Evolutionary conservation across 164 flowering plant genomes (phyloP).

Genomic region (Magnolia kwangsiensis): DNA sequence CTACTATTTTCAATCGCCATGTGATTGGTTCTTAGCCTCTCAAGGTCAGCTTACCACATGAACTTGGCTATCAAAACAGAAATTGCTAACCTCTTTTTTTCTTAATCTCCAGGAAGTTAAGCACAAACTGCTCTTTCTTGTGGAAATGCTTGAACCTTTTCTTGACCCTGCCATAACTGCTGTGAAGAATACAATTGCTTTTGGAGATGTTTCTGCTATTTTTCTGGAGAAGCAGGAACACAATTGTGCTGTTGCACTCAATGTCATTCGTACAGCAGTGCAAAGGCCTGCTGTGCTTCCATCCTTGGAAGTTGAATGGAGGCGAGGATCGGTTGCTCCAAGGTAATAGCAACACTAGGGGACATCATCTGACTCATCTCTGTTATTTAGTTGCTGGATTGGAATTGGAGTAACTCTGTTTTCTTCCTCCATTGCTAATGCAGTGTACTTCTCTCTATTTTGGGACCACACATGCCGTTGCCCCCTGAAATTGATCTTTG

Average conservation of each 20-base stretch:
- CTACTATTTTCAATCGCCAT: background rate
- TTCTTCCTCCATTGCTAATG: slow-evolving; percentile 14
- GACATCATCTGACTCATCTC: background rate
- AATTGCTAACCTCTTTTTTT: slow-evolving; percentile 1
- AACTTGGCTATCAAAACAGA: background rate
- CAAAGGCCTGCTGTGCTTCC: slow-evolving; percentile 75
- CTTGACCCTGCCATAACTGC: slow-evolving; percentile 70
- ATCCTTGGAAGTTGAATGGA: slow-evolving; percentile 84
- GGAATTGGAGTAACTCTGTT: slow-evolving; percentile 5
- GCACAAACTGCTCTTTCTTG: slow-evolving; percentile 71
- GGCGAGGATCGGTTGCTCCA: slow-evolving; percentile 75
- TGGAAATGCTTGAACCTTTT: slow-evolving; percentile 88
- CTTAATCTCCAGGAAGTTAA: slow-evolving; percentile 57
- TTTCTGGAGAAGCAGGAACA: slow-evolving; percentile 50
- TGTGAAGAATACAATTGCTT: slow-evolving; percentile 49
- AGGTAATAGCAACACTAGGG: slow-evolving; percentile 40
- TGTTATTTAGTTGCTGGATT: slow-evolving; percentile 7
- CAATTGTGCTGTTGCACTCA: slow-evolving; percentile 59
- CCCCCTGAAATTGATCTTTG: slow-evolving; percentile 74
- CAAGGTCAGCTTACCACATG: background rate
- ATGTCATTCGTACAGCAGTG: slow-evolving; percentile 72
- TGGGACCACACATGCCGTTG: slow-evolving; percentile 73
- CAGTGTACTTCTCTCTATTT: slow-evolving; percentile 83
- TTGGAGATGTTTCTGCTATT: slow-evolving; percentile 57
- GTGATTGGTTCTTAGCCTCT: slow-evolving; percentile 3